These are phyloP conservation scores for Phytophthora ramorum DNA, from an alignment of 352 stramenopile species.

Conservation along the genomic window DNA sequence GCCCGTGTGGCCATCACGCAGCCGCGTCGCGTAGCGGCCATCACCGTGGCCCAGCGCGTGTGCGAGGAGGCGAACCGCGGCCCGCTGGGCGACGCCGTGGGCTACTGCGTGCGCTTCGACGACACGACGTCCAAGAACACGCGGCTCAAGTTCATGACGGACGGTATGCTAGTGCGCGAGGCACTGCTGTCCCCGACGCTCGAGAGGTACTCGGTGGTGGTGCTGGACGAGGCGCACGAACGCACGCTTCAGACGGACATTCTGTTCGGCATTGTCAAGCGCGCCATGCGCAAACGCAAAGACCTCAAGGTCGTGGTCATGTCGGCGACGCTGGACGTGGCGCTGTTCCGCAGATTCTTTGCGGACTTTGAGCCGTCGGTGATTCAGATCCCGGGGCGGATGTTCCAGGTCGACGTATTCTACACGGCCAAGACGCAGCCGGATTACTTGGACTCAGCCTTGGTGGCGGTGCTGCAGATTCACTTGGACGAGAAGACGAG, in stretches of 20 bases:
- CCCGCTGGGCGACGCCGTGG: conserved; percentile 72
- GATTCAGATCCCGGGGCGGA: conserved; percentile 88
- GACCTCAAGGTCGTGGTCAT: conserved; percentile 97
- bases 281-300: conserved; percentile 76
- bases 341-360: conserved; percentile 95
- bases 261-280: conserved; percentile 89
- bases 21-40: conserved; percentile 80
- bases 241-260: conserved; percentile 92
- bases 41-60: conserved; percentile 86
- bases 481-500: conserved; percentile 78
- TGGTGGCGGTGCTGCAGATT: conserved; percentile 92
- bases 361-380: conserved; percentile 79
- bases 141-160: conserved; percentile 95
- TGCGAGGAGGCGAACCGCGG: conserved; percentile 66
- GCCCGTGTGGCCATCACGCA: conserved; percentile 83
- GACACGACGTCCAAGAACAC: conserved; percentile 90
- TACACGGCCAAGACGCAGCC: conserved; percentile 89
- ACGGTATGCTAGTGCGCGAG: conserved; percentile 93
- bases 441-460: conserved; percentile 91
- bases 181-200: conserved; percentile 77
- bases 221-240: conserved; percentile 90
- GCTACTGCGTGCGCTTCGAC: conserved; percentile 96
- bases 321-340: conserved; percentile 97
- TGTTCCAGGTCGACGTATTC: conserved; percentile 92
- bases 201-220: conserved; percentile 83